phyloP scores from a whole-genome alignment of 148 eudicot species.

The Rhododendron simsii region DNA sequence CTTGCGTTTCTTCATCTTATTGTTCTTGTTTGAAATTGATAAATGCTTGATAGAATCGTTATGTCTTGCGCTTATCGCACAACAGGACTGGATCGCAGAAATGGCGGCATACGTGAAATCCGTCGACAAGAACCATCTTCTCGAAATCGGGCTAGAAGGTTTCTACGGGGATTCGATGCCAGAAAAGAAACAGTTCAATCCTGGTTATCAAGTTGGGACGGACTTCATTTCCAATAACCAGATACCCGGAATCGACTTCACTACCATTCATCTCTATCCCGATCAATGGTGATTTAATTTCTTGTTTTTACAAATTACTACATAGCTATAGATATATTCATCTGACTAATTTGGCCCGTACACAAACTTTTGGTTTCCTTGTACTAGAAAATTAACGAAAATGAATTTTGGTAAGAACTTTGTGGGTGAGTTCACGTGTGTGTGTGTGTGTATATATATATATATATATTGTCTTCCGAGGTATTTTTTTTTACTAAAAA shows the following conservation, averaged over 20 bases:
- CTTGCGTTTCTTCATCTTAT: no score
- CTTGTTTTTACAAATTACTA: neutral
- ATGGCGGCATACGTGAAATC: slow-evolving; percentile 21
- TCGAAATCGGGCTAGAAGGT: slow-evolving; percentile 38
- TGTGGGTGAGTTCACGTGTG: no score
- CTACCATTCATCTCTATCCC: slow-evolving; percentile 33
- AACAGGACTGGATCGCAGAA: neutral
- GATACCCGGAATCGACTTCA: slow-evolving; percentile 28
- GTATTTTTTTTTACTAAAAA: no score
- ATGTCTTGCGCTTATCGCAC: no score
- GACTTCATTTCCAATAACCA: slow-evolving; percentile 32
- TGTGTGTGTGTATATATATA: no score
- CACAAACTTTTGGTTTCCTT: neutral
- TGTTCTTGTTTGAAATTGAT: no score
- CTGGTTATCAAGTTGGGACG: slow-evolving; percentile 34
- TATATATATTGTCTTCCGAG: no score
- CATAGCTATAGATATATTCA: neutral
- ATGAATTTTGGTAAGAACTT: no score
- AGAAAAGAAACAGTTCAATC: slow-evolving; percentile 26
- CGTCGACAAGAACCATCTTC: slow-evolving; percentile 23
- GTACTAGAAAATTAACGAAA: no score
- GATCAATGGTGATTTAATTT: slow-evolving; percentile 22
- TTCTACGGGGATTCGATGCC: slow-evolving; percentile 42
- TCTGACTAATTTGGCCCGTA: neutral
- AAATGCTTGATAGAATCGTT: no score